Conservation (phyloP, 2,329 filamentous ascomycete species). For the Penicillium sp. region DNA sequence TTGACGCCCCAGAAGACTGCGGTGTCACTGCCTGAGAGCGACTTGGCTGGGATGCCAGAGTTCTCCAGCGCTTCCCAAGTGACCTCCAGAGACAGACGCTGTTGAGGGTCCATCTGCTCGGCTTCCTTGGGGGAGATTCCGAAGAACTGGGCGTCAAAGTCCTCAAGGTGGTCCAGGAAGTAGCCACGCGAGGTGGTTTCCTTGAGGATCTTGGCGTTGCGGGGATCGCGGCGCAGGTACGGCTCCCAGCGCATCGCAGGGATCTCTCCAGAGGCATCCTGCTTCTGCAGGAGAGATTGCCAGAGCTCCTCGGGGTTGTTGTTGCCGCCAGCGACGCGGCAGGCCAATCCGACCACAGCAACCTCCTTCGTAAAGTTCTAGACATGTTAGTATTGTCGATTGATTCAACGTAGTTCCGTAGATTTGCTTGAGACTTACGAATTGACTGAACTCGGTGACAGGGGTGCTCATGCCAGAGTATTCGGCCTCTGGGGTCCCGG, state of each 20-base stretch:
- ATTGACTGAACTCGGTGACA: neutral
- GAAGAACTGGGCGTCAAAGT: no score
- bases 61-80: conserved; percentile 30
- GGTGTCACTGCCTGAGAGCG: no score
- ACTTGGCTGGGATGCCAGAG: no score
- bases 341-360: neutral
- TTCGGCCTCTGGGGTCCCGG: no score
- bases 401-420: no score
- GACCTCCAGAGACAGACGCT: conserved; percentile 1
- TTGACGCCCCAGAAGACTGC: no score
- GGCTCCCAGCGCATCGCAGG: neutral
- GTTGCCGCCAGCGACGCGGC: neutral
- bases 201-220: no score
- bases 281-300: neutral
- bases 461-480: neutral
- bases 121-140: no score
- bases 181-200: neutral
- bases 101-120: neutral
- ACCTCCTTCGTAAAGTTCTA: neutral
- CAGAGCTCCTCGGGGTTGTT: neutral
- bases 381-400: neutral
- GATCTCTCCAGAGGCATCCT: neutral
- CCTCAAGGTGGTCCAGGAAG: neutral
- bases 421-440: no score
- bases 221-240: neutral